Base-by-base conservation (phyloP, 129 eudicot genomes). In the Chrysanthemum lavandulifolium region DNA sequence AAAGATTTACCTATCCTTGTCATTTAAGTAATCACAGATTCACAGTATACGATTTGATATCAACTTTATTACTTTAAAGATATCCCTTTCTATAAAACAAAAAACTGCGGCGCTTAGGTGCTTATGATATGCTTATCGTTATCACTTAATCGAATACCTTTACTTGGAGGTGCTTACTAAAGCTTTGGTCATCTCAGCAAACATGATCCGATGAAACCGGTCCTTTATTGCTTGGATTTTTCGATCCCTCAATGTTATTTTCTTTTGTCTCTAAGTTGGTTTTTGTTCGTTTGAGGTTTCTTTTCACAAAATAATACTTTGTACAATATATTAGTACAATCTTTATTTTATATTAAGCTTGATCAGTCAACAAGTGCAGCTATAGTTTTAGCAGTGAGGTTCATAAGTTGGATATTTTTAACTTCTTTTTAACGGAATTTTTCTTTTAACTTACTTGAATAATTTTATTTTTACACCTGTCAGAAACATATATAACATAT, bases 201-300 rank as follows among this genome's bases (percentile, higher is more conserved):
- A 84, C 84, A 84, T 67, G 82, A 81, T 76, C 86, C 86, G 79
- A 29, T 31, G 80, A 78, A 81, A 60, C 70, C 79, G 86, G 81
- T 13, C 27, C 55, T 43, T 68, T 74, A 43, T 52, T 14, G 43
- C 43, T 71, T 52, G 57, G 55, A 57, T 4, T 57, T 71, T 71
- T 71, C 23, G 18, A 11, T 43, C 18, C 23, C 47, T 70, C 40
- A 10, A 13, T 55, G 65, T 70, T n/a, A 65, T 15, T 70, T 56
- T 54, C 29, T 40, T 40, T 43, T 13, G 60, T 67, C 72, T 40
- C 48, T 57, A 64, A 27, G 51, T 14, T 75, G 49, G 58, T 21
- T 19, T 54, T 66, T 55, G 73, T 67, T 74, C 53, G 12, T 53
- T 7, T 67, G 50, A 54, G 5, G 16, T 36, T 25, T 18, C 3